Evolutionary conservation across 2,329 filamentous ascomycete genomes (phyloP).

Genomic region (Magnaporthiopsis rhizophila): DNA sequence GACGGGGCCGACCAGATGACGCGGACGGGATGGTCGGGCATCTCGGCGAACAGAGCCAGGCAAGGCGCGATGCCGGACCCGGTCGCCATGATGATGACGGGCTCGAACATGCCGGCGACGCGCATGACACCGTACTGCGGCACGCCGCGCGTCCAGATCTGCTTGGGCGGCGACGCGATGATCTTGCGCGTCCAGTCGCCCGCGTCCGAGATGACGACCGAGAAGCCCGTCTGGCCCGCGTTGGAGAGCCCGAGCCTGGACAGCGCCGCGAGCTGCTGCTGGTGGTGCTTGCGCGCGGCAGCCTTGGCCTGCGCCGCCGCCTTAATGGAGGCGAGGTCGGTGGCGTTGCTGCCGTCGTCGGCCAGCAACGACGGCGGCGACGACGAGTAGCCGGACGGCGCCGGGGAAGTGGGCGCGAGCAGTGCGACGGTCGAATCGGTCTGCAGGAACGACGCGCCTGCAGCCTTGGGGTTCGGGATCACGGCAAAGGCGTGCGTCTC

Average conservation of each 20-base stretch:
- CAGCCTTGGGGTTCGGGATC: conserved; percentile 48
- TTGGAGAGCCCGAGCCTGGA: conserved; percentile 14
- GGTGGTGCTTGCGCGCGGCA: not conserved
- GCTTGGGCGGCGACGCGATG: conserved; percentile 44
- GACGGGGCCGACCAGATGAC: conserved; percentile 27
- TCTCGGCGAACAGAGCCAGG: conserved; percentile 48
- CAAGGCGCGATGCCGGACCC: conserved; percentile 58
- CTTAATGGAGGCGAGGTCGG: conserved; percentile 7
- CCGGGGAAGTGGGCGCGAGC: no score
- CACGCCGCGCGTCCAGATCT: conserved; percentile 53
- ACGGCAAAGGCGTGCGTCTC: conserved; percentile 75
- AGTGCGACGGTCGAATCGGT: not conserved
- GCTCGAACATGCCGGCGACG: conserved; percentile 46
- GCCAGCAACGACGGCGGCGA: no score
- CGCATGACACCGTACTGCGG: conserved; percentile 51
- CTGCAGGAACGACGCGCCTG: conserved; percentile 1
- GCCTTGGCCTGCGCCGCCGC: conserved; percentile 6
- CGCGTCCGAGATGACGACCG: conserved; percentile 51
- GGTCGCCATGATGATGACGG: conserved; percentile 51
- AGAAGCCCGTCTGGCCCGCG: conserved; percentile 47
- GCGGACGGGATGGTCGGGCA: conserved; percentile 20
- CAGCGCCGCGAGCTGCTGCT: not conserved
- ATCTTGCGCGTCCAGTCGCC: conserved; percentile 56
- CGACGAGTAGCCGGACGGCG: not conserved
- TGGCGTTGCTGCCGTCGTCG: not conserved